These are phyloP conservation scores for Ceratobasidium theobromae DNA, from an alignment of 1,284 basidiomycete genomes.

Conservation along the genomic window DNA sequence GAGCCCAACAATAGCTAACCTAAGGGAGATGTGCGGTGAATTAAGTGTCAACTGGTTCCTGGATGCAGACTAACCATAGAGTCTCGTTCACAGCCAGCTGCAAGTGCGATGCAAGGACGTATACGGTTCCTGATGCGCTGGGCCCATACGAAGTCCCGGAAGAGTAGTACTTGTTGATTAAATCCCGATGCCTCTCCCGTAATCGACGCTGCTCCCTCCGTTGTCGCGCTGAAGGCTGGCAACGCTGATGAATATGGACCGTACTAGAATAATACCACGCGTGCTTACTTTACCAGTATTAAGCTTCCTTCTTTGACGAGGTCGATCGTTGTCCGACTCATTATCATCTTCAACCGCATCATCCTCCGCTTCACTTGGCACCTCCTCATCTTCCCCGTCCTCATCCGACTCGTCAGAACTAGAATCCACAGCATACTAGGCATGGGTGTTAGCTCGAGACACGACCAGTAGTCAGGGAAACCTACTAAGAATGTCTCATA, in stretches of 20 bases:
- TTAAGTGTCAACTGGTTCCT: neutral
- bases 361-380: constrained; percentile 51
- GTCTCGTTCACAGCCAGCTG: constrained; percentile 92
- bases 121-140: constrained; percentile 86
- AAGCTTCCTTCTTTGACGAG: constrained; percentile 36
- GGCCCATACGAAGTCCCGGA: constrained; percentile 87
- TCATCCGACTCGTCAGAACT: constrained; percentile 60
- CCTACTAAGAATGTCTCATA: constrained; percentile 79
- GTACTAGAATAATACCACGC: neutral
- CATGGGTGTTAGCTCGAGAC: neutral
- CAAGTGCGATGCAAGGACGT: constrained; percentile 84
- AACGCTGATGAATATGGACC: neutral
- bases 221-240: constrained; percentile 49
- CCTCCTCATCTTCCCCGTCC: constrained; percentile 44
- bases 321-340: constrained; percentile 41
- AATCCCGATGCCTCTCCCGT: constrained; percentile 59
- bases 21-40: constrained; percentile 43
- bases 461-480: constrained; percentile 8
- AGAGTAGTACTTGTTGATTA: constrained; percentile 80
- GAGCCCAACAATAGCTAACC: constrained; percentile 91
- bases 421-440: constrained; percentile 68
- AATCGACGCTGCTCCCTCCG: constrained; percentile 58
- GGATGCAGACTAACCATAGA: constrained; percentile 64
- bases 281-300: constrained; percentile 18
- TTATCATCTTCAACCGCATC: constrained; percentile 46